Conservation (phyloP, 257 asterid species). For the Misopates orontium region DNA sequence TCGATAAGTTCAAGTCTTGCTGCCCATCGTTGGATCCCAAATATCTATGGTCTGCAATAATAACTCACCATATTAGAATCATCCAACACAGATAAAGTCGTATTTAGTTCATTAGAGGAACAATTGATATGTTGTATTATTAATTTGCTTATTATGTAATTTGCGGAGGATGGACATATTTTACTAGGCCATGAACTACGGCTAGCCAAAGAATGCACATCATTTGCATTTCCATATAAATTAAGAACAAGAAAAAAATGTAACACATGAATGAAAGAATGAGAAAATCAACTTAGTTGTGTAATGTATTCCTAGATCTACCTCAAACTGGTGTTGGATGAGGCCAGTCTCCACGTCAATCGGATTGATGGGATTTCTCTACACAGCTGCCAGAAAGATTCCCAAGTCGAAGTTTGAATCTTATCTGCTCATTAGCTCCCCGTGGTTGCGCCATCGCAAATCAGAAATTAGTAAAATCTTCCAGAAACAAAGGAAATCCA, state of each 20-base stretch:
- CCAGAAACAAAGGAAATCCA: neutral
- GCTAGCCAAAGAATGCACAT: conserved; percentile 47
- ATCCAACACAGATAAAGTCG: no score
- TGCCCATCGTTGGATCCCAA: conserved; percentile 47
- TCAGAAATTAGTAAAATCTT: neutral
- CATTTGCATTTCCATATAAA: conserved; percentile 43
- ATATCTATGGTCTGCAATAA: conserved; percentile 41
- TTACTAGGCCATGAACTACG: conserved; percentile 41
- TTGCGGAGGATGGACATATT: conserved; percentile 39
- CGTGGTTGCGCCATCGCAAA: conserved; percentile 24
- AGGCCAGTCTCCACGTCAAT: conserved; percentile 43
- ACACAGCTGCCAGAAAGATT: conserved; percentile 42
- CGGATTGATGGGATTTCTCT: conserved; percentile 41
- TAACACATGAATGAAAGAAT: neutral
- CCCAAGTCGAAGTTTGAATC: conserved; percentile 48
- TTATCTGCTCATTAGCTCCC: conserved; percentile 49
- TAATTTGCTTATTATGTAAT: no score
- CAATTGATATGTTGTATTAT: no score
- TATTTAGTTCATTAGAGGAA: no score
- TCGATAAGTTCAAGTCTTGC: conserved; percentile 28
- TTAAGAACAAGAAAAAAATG: neutral
- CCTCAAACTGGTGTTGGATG: conserved; percentile 34
- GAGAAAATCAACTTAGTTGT: neutral
- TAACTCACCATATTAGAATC: conserved; percentile 19
- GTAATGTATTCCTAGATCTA: conserved; percentile 15